Percentiles rank a stretch among this genome's conserved stretches.
Conservation (phyloP, 73 alveolate species). For the Durusdinium trenchii region DNA sequence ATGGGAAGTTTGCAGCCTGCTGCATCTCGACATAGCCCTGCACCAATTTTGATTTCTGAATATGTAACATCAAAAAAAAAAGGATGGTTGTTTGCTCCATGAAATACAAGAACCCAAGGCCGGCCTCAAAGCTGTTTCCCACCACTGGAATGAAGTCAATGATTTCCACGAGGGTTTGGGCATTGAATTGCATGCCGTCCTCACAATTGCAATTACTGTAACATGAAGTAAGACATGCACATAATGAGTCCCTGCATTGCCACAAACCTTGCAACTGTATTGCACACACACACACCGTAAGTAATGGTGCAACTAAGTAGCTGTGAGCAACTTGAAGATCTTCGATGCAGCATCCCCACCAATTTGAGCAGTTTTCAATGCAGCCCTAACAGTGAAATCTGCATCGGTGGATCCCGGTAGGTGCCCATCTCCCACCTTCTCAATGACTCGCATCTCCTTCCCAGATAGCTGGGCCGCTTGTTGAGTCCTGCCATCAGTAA, state of each 20-base stretch:
- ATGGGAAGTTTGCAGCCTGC: neutral
- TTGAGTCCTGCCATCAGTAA: slow-evolving; percentile 17
- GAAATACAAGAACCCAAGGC: neutral
- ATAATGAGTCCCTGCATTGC: neutral
- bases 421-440: neutral
- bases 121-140: slow-evolving; percentile 14
- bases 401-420: slow-evolving; percentile 28
- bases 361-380: slow-evolving; percentile 29
- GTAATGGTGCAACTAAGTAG: neutral
- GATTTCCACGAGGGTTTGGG: neutral
- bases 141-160: slow-evolving; percentile 3
- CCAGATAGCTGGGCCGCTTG: slow-evolving; percentile 20
- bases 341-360: slow-evolving; percentile 17
- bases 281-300: neutral
- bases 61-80: no score
- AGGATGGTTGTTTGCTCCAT: neutral
- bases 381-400: neutral
- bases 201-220: neutral
- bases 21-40: slow-evolving; percentile 26
- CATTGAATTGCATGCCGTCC: slow-evolving; percentile 24
- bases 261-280: neutral
- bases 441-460: slow-evolving; percentile 12
- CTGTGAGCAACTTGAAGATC: neutral
- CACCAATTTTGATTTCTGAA: no score
- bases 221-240: neutral